Evolutionary conservation across 2,329 filamentous ascomycete species (phyloP).

Genomic region (Calonectria multiphialidica): DNA sequence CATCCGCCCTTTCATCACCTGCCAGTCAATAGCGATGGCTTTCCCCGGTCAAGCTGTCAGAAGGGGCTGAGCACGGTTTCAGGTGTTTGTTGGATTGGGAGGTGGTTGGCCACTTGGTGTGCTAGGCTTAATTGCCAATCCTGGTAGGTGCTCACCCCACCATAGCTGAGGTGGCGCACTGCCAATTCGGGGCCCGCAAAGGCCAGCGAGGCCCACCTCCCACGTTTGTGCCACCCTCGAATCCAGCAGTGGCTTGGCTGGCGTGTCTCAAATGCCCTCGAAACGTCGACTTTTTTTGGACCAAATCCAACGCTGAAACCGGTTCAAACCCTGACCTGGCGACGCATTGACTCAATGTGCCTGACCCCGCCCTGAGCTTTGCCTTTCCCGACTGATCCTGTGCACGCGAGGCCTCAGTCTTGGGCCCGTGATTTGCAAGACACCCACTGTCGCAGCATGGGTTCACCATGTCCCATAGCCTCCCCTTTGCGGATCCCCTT

Average conservation of each 20-base stretch:
- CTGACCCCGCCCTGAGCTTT: background rate
- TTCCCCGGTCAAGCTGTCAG: background rate
- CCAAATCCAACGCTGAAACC: slow-evolving; percentile 2
- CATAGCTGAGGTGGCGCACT: background rate
- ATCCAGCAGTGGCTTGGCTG: background rate
- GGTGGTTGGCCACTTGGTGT: slow-evolving; percentile 16
- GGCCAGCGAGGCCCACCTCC: background rate
- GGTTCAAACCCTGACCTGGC: slow-evolving; percentile 2
- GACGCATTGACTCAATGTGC: background rate
- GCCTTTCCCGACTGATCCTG: background rate
- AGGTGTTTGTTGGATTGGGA: slow-evolving; percentile 17
- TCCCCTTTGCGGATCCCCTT: slow-evolving; percentile 15
- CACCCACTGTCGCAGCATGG: slow-evolving; percentile 33
- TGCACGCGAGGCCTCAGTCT: background rate
- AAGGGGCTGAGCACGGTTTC: slow-evolving; percentile 17
- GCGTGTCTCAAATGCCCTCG: slow-evolving; percentile 1
- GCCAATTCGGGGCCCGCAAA: background rate
- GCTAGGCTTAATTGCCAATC: background rate
- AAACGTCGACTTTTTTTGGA: background rate
- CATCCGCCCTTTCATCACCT: background rate
- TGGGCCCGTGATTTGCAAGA: slow-evolving; percentile 26
- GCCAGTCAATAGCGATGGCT: background rate
- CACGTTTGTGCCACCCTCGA: slow-evolving; percentile 9
- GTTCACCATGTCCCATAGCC: slow-evolving; percentile 15
- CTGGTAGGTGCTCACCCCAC: background rate